Conservation (phyloP, 257 asterid genomes). For the Paraleonurus japonicus region DNA sequence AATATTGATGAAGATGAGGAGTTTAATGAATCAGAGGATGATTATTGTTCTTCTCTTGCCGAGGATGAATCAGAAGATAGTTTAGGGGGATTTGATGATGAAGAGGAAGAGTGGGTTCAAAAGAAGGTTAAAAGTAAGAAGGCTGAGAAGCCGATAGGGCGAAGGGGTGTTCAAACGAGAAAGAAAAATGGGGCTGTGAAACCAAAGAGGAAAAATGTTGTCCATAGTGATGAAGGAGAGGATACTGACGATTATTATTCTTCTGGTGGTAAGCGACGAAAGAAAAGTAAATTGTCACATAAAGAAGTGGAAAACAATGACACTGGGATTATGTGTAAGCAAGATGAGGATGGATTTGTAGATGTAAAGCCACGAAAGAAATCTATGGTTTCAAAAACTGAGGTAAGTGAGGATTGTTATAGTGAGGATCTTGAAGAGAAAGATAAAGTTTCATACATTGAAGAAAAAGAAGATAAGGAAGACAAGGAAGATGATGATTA, state of each 20-base stretch:
- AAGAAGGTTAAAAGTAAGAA: slow-evolving; percentile 54
- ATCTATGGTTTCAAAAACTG: slow-evolving; percentile 23
- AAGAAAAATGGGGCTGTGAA: slow-evolving; percentile 39
- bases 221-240: slow-evolving; percentile 35
- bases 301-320: slow-evolving; percentile 41
- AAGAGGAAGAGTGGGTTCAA: slow-evolving; percentile 41
- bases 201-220: slow-evolving; percentile 34
- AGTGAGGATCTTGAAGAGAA: slow-evolving; percentile 29
- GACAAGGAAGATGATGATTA: slow-evolving; percentile 31
- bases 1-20: slow-evolving; percentile 59
- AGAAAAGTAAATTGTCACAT: slow-evolving; percentile 22
- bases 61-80: slow-evolving; percentile 73
- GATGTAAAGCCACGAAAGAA: slow-evolving; percentile 34
- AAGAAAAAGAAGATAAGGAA: slow-evolving; percentile 24
- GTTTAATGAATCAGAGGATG: slow-evolving; percentile 68
- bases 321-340: slow-evolving; percentile 16
- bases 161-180: slow-evolving; percentile 34
- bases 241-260: slow-evolving; percentile 29
- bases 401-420: slow-evolving; percentile 18
- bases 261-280: slow-evolving; percentile 25
- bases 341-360: slow-evolving; percentile 35
- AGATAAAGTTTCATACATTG: slow-evolving; percentile 28
- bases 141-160: slow-evolving; percentile 31
- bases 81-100: slow-evolving; percentile 43
- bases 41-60: slow-evolving; percentile 62